These are phyloP conservation scores for Scutellaria barbata DNA, from an alignment of 257 asterid species.

Conservation along the genomic window DNA sequence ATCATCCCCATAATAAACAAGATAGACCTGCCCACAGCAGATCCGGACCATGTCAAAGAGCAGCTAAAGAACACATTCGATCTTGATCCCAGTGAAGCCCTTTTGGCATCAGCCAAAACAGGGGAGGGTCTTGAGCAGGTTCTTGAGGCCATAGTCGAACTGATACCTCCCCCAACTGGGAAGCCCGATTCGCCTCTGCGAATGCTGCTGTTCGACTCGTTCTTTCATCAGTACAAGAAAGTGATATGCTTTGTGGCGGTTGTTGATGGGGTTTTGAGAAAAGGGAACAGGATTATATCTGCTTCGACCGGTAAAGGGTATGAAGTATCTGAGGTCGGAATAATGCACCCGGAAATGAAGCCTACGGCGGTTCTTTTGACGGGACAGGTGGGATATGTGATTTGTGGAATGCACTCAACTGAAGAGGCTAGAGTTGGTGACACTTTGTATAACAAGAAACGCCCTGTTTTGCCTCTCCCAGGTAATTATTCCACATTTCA, in stretches of 20 bases:
- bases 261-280: slow-evolving; percentile 74
- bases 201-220: slow-evolving; percentile 79
- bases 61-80: slow-evolving; percentile 77
- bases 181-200: slow-evolving; percentile 53
- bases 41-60: slow-evolving; percentile 72
- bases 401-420: slow-evolving; percentile 84
- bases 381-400: slow-evolving; percentile 85
- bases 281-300: slow-evolving; percentile 75
- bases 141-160: slow-evolving; percentile 65
- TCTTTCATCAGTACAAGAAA: slow-evolving; percentile 79
- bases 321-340: slow-evolving; percentile 73
- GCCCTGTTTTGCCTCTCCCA: slow-evolving; percentile 67
- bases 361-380: slow-evolving; percentile 73
- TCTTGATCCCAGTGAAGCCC: slow-evolving; percentile 68
- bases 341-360: slow-evolving; percentile 80
- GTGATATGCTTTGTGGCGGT: slow-evolving; percentile 89
- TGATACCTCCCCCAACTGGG: slow-evolving; percentile 80
- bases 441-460: slow-evolving; percentile 61
- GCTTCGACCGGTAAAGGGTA: slow-evolving; percentile 75
- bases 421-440: slow-evolving; percentile 91
- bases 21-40: slow-evolving; percentile 91
- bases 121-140: slow-evolving; percentile 79
- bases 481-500: slow-evolving; percentile 42
- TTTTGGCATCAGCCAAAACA: slow-evolving; percentile 83
- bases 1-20: slow-evolving; percentile 82